These are phyloP conservation scores for Suillus americanus DNA, from an alignment of 768 basidiomycete genomes.

Conservation along the genomic window DNA sequence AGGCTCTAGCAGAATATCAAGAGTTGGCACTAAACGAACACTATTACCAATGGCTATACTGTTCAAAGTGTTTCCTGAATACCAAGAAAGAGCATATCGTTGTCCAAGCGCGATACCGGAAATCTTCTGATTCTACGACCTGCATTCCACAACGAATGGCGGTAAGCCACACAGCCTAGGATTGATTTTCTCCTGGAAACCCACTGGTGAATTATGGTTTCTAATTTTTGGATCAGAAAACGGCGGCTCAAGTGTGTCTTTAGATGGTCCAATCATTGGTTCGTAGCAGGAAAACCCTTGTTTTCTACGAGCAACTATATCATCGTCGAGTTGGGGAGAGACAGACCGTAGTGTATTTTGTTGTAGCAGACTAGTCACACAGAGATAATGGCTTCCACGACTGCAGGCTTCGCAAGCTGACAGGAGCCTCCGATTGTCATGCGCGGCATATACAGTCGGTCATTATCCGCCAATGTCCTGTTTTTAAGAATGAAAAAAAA, in stretches of 20 bases:
- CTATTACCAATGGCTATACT: not conserved
- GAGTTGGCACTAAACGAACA: not conserved
- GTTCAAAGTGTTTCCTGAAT: not conserved
- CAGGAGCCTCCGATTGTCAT: not conserved
- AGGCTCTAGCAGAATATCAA: not conserved
- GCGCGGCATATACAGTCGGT: not conserved
- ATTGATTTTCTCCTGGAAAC: not conserved
- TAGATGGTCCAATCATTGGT: not conserved
- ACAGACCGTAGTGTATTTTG: not conserved
- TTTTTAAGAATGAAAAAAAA: too few species aligned
- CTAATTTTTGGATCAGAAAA: not conserved
- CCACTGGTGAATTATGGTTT: too few species aligned
- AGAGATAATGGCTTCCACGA: not conserved
- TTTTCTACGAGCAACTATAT: not conserved
- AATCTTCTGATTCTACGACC: too few species aligned
- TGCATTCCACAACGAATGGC: not conserved
- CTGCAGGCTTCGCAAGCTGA: not conserved
- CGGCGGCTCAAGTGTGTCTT: not conserved
- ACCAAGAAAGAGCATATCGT: not conserved
- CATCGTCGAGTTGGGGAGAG: not conserved
- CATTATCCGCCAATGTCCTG: too few species aligned
- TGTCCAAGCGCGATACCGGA: not conserved
- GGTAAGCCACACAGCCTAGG: not conserved
- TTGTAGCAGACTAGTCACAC: too few species aligned
- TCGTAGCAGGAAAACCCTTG: not conserved